Evolutionary conservation across 805 yeast species (phyloP).

Genomic region (Suhomyces faveliae): DNA sequence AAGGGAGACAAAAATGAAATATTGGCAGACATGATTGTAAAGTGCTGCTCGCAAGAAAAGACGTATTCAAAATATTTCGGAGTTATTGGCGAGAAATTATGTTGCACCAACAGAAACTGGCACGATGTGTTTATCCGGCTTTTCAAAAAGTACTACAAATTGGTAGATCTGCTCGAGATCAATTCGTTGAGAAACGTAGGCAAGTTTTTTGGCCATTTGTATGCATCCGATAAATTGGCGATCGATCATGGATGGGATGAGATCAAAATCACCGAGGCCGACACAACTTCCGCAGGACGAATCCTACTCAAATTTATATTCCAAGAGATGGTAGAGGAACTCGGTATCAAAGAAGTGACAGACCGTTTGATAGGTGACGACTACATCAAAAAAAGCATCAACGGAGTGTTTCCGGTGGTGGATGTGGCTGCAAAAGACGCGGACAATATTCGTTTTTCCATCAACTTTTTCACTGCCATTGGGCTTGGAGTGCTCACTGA

Average conservation of each 20-base stretch:
- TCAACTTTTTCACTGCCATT: slow-evolving; percentile 90
- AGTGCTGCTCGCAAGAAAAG: slow-evolving; percentile 81
- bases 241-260: slow-evolving; percentile 56
- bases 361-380: slow-evolving; percentile 50
- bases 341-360: slow-evolving; percentile 57
- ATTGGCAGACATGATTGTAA: slow-evolving; percentile 70
- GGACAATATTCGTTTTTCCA: slow-evolving; percentile 68
- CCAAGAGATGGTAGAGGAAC: slow-evolving; percentile 72
- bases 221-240: slow-evolving; percentile 66
- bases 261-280: slow-evolving; percentile 63
- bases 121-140: slow-evolving; percentile 46
- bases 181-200: slow-evolving; percentile 76
- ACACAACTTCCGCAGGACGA: slow-evolving; percentile 77
- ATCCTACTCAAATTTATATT: slow-evolving; percentile 79
- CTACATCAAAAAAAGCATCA: slow-evolving; percentile 46
- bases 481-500: slow-evolving; percentile 85
- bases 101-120: slow-evolving; percentile 57
- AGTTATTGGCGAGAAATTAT: slow-evolving; percentile 64
- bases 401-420: slow-evolving; percentile 62
- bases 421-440: slow-evolving; percentile 33
- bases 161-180: slow-evolving; percentile 67
- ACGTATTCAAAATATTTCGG: slow-evolving; percentile 87
- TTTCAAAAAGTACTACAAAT: slow-evolving; percentile 56
- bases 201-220: slow-evolving; percentile 79
- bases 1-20: slow-evolving; percentile 42